Evolutionary conservation across 2,329 filamentous ascomycete genomes (phyloP).

Genomic region (Rhynchosporium agropyri): DNA sequence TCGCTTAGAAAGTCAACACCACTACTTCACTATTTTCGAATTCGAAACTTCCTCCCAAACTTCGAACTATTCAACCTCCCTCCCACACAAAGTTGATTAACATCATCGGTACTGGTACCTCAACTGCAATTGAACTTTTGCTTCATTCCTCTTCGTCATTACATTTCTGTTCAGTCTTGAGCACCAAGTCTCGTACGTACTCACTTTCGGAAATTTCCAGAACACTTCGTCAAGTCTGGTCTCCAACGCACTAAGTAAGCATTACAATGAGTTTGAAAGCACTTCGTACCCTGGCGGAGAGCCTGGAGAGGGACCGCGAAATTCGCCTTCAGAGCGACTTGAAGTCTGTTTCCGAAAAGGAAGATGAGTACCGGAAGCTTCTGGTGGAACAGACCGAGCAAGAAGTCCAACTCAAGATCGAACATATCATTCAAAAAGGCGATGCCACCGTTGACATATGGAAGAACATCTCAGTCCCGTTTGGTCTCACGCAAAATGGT

Average conservation of each 20-base stretch:
- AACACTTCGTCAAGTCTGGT: background rate
- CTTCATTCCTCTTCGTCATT: no score
- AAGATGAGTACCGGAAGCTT: background rate
- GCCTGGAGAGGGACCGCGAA: background rate
- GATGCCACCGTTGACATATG: background rate
- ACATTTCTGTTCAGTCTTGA: no score
- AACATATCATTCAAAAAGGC: background rate
- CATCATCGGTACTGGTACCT: no score
- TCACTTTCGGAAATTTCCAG: background rate
- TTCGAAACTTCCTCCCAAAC: no score
- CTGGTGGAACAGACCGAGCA: background rate
- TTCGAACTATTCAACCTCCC: no score
- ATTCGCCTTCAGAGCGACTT: background rate
- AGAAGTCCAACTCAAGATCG: background rate
- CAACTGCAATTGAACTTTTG: no score
- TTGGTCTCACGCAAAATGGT: background rate
- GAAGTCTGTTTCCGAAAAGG: background rate
- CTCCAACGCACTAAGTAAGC: no score
- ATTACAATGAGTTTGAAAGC: background rate
- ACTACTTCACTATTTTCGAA: no score
- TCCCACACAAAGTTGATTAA: no score
- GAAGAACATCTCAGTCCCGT: background rate
- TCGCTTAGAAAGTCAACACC: conserved; percentile 6
- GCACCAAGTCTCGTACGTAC: no score
- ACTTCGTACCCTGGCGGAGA: background rate